phyloP scores from a whole-genome alignment of 257 asterid species.

The Asclepias syriaca region DNA sequence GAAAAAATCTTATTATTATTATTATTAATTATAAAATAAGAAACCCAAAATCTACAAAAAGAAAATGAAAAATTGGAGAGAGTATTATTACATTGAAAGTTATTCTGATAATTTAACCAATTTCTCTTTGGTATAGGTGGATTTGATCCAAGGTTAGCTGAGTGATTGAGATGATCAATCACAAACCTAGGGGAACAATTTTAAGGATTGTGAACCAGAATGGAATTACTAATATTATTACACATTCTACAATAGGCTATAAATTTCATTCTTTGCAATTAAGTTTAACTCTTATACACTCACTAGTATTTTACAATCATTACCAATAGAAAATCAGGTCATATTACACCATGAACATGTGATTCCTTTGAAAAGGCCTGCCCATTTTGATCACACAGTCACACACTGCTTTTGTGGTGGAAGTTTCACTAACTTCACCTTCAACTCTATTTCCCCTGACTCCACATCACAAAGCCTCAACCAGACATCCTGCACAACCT shows the following conservation, averaged over 20 bases:
- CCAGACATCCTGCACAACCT: constrained; percentile 43
- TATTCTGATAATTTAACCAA: no score
- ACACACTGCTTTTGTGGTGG: constrained; percentile 21
- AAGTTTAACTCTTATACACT: not conserved
- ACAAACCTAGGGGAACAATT: no score
- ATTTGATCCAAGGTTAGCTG: no score
- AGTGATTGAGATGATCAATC: no score
- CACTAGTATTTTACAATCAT: not conserved
- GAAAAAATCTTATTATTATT: no score
- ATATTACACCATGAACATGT: not conserved
- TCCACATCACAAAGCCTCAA: constrained; percentile 45
- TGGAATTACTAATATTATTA: not conserved
- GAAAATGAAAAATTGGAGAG: no score
- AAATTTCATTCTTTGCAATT: not conserved
- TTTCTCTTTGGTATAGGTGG: no score
- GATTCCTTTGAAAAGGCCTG: not conserved
- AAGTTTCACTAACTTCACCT: constrained; percentile 27
- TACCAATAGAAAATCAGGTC: not conserved
- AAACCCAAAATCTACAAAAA: no score
- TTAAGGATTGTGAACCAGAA: not conserved
- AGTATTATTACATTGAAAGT: no score
- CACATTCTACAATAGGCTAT: not conserved
- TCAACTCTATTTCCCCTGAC: constrained; percentile 41
- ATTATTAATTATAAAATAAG: no score
- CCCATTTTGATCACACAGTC: not conserved